Percentiles rank a stretch among this genome's conserved stretches.
These are phyloP conservation scores for Yamadazyma jaroonii DNA, from an alignment of 1,139 yeast genomes.

Conservation along the genomic window DNA sequence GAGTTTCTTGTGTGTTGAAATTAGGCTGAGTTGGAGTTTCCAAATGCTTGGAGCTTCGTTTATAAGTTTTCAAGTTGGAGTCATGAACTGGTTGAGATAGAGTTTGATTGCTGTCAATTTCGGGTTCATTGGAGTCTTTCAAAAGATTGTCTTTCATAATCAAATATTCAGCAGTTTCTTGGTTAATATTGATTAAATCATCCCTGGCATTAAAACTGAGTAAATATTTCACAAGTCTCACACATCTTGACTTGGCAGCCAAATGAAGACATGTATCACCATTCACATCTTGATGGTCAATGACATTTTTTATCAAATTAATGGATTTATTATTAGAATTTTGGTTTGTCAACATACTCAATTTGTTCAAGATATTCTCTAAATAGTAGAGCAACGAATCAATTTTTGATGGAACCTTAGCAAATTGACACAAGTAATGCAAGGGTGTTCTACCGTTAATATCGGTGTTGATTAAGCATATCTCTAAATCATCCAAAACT, in stretches of 20 bases:
- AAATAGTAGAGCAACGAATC: slow-evolving; percentile 43
- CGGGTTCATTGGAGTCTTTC: slow-evolving; percentile 12
- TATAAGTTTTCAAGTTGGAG: neutral
- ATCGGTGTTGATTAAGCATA: slow-evolving; percentile 72
- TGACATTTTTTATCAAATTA: slow-evolving; percentile 55
- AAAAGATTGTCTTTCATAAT: slow-evolving; percentile 24
- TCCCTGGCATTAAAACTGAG: slow-evolving; percentile 48
- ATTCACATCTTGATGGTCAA: slow-evolving; percentile 65
- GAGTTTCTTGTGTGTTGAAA: slow-evolving; percentile 32
- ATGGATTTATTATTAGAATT: slow-evolving; percentile 27
- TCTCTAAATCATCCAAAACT: slow-evolving; percentile 66
- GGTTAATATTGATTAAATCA: slow-evolving; percentile 38
- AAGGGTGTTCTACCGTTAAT: slow-evolving; percentile 69
- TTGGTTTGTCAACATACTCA: slow-evolving; percentile 29
- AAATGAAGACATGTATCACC: slow-evolving; percentile 71
- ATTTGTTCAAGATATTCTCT: slow-evolving; percentile 36
- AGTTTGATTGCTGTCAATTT: neutral
- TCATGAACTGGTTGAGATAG: slow-evolving; percentile 1
- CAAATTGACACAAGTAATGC: slow-evolving; percentile 66
- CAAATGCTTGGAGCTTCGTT: slow-evolving; percentile 17
- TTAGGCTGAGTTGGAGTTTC: slow-evolving; percentile 35
- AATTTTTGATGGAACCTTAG: slow-evolving; percentile 48
- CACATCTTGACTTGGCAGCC: slow-evolving; percentile 47
- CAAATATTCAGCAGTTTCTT: slow-evolving; percentile 36
- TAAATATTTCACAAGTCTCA: slow-evolving; percentile 37